phyloP scores from a whole-genome alignment of 2,329 filamentous ascomycete genomes.

The Cytospora schulzeri region DNA sequence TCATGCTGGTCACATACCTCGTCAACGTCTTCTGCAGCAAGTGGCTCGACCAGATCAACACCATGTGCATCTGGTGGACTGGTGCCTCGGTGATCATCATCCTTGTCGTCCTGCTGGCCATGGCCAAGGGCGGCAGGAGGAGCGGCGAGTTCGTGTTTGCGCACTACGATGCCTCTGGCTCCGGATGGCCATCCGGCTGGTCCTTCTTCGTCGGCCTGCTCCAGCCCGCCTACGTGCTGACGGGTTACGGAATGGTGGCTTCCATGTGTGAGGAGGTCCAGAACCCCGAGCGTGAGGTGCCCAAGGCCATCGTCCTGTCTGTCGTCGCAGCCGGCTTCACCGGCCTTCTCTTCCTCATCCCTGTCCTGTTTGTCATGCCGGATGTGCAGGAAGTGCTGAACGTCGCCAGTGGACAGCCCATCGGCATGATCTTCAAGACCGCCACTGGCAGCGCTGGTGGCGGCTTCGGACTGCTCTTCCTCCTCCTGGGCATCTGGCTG shows the following conservation, averaged over 20 bases:
- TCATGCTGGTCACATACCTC: slow-evolving; percentile 65
- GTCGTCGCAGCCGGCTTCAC: slow-evolving; percentile 68
- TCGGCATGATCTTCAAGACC: slow-evolving; percentile 74
- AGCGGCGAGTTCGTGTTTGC: slow-evolving; percentile 66
- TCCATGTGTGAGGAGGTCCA: slow-evolving; percentile 75
- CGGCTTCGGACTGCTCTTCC: slow-evolving; percentile 74
- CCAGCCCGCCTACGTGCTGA: slow-evolving; percentile 64
- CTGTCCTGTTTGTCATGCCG: slow-evolving; percentile 75
- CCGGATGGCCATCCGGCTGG: slow-evolving; percentile 71
- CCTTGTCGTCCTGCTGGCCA: slow-evolving; percentile 56
- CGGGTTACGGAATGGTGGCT: slow-evolving; percentile 71
- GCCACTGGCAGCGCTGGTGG: slow-evolving; percentile 73
- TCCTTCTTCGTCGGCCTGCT: slow-evolving; percentile 72
- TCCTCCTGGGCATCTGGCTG: slow-evolving; percentile 75
- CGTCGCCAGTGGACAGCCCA: slow-evolving; percentile 73
- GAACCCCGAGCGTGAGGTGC: slow-evolving; percentile 68
- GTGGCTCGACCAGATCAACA: slow-evolving; percentile 68
- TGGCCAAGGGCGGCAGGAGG: slow-evolving; percentile 56
- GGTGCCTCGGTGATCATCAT: slow-evolving; percentile 59
- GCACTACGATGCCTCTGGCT: slow-evolving; percentile 66
- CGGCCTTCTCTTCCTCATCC: slow-evolving; percentile 68
- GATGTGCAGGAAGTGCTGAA: slow-evolving; percentile 63
- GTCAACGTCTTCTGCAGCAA: slow-evolving; percentile 67
- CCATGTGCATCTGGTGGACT: slow-evolving; percentile 74
- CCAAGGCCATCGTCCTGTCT: slow-evolving; percentile 70